phyloP scores from a whole-genome alignment of 140 eudicot genomes.

The Ambrosia hybrid region DNA sequence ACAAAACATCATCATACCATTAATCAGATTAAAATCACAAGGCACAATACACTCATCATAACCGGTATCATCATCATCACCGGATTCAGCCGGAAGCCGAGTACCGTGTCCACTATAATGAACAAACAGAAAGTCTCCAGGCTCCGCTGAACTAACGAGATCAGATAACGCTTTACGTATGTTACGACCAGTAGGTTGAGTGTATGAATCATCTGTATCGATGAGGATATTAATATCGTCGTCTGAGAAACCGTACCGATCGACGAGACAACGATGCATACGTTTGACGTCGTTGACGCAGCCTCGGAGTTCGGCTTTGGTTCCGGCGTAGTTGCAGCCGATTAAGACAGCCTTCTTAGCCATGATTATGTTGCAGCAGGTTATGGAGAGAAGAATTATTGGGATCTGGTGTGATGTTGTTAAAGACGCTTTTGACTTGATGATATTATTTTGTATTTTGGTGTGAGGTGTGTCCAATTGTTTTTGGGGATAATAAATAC shows the following conservation, averaged over 20 bases:
- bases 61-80: slow-evolving; percentile 78
- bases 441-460: not conserved
- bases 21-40: slow-evolving; percentile 75
- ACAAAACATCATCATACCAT: slow-evolving; percentile 42
- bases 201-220: slow-evolving; percentile 60
- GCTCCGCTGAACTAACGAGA: slow-evolving; percentile 56
- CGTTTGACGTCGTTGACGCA: slow-evolving; percentile 83
- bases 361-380: slow-evolving; percentile 36
- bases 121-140: slow-evolving; percentile 68
- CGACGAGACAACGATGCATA: slow-evolving; percentile 56
- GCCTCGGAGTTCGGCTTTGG: slow-evolving; percentile 82
- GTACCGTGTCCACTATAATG: slow-evolving; percentile 98
- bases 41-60: slow-evolving; percentile 91
- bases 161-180: slow-evolving; percentile 60
- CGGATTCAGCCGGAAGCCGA: slow-evolving; percentile 80
- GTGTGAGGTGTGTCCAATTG: not conserved
- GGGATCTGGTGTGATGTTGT: not conserved
- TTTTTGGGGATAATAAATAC: not conserved
- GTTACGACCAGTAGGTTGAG: slow-evolving; percentile 73
- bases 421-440: slow-evolving; percentile 10
- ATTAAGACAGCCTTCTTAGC: slow-evolving; percentile 79
- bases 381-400: not conserved
- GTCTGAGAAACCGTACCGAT: slow-evolving; percentile 69
- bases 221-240: slow-evolving; percentile 68
- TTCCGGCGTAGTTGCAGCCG: slow-evolving; percentile 86